phyloP scores from a whole-genome alignment of 306 rosid species.

The Rubus idaeus region DNA sequence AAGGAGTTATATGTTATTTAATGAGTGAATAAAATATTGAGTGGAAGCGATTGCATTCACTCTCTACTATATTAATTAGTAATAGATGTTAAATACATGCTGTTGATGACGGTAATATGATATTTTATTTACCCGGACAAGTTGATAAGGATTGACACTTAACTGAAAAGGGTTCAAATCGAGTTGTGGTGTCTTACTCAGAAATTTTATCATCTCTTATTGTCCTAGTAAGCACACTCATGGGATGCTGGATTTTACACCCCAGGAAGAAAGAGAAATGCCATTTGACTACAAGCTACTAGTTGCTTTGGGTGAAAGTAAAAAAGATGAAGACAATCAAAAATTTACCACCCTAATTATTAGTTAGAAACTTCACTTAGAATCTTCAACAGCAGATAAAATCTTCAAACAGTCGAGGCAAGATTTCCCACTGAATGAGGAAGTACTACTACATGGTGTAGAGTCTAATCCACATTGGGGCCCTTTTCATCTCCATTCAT shows the following conservation, averaged over 20 bases:
- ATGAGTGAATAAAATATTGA: not conserved
- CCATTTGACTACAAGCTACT: too few relatives aligned
- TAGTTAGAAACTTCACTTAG: not conserved
- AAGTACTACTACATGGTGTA: not conserved
- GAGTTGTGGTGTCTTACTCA: not conserved
- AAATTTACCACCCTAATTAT: slow-evolving; percentile 7
- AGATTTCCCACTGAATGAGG: slow-evolving; percentile 8
- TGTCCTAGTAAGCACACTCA: not conserved
- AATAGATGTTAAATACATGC: too few relatives aligned
- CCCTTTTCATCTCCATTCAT: slow-evolving; percentile 2
- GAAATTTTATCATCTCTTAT: not conserved
- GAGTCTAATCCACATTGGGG: slow-evolving; percentile 10
- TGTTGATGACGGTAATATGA: too few relatives aligned
- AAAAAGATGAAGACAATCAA: not conserved
- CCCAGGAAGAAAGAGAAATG: not conserved
- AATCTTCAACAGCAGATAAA: not conserved
- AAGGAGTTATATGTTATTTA: too few relatives aligned
- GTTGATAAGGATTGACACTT: not conserved
- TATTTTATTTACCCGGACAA: too few relatives aligned
- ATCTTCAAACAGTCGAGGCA: slow-evolving; percentile 9
- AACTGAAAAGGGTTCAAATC: not conserved
- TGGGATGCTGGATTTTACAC: not conserved
- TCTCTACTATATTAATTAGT: not conserved
- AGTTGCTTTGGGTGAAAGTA: not conserved
- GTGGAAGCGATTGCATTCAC: not conserved